Base-by-base conservation (phyloP, 345 rosid species). In the Abelmoschus esculentus region DNA sequence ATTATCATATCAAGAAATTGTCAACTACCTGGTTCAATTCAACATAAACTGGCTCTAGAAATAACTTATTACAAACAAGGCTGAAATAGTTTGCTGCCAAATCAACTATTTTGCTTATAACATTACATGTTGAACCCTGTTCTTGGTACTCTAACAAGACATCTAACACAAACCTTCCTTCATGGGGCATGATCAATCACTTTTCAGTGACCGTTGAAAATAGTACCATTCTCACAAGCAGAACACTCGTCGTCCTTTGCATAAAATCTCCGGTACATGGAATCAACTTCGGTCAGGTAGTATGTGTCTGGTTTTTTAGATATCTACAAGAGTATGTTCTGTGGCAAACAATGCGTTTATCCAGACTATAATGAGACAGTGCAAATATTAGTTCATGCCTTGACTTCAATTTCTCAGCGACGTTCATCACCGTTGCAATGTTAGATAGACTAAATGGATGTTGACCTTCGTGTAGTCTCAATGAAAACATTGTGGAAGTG, bases 261-360 rank as follows among this genome's bases (percentile, higher is more conserved):
- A 28, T 96, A 96, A 78, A 96, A 96, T 79, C 99, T 87, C 77
- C 99, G 85, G 80, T 92, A 96, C 91, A 78, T 80, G 49, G 91
- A 81, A 78, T 96, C 99, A 6, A 92, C 98, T 82, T 96, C 89
- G 1, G 96, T 96, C 69, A 96, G 91, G 69, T 89, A 96, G 85
- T 87, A 90, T 18, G 26, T 56, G 5, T 46, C 52, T 14, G 17
- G 53, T 10, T 7, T 36, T 34, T 36, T 36, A 36, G 12, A 40
- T 8, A 40, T 40, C 46, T 40, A 40, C 46, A 40, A 9, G 46
- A 11, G 3, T 40, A 40, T 40, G 12, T 7, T 38, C 7, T 38
- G 8, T 38, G 44, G 44, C 52, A 13, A 47, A 49, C 17, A 9
- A 9, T 42, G 28, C 36, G 11, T 44, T 65, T 26, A 26, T 22